Base-by-base conservation (phyloP, 805 yeast genomes). In the Cyberlindnera japonica region DNA sequence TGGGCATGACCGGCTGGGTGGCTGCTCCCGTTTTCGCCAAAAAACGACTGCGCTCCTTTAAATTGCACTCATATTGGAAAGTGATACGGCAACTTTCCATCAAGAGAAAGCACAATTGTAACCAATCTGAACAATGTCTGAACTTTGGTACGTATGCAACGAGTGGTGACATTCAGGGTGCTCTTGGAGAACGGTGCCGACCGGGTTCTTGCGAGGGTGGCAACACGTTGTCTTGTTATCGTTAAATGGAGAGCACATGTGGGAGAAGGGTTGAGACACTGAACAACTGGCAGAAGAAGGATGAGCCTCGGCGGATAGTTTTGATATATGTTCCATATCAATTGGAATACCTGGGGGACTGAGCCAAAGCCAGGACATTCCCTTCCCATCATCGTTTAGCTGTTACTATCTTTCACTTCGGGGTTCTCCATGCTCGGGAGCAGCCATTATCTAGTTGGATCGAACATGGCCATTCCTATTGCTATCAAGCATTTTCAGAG, bases 81-180 rank as follows among this genome's bases (percentile, higher is more conserved):
- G 6, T 3, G 33, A 18, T 14, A 18, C 22, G 10, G 16, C 19
- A 17, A 23, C 5, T 14, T 21, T 21, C 20, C n/a, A 4, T 7
- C 22, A 20, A 36, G 18, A 26, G 22, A 24, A 23, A 24, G 14
- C 32, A 18, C 45, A 40, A 37, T 40, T 35, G 35, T 27, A 23
- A 15, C 10, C 17, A 32, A 17, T 10, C n/a, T 3, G 12, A 24
- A 50, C 53, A 57, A 80, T 80, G 85, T 76, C 86, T 64, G 86
- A 80, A 66, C 81, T 80, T 71, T 81, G 86, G 86, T 81, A 77
- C 57, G 86, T 74, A 34, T 26, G 25, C 9, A 13, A 8, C 14
- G 17, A 8, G 9, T 8, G n/a, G 31, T 27, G 14, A 15, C 17
- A 13, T n/a, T n/a, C n/a, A n/a, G n/a, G n/a, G n/a, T n/a, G n/a